A percentile compares a stretch with the other conserved stretches of the same genome.
Evolutionary conservation across 1,139 yeast species (phyloP).

Genomic region (Torulaspora pretoriensis): DNA sequence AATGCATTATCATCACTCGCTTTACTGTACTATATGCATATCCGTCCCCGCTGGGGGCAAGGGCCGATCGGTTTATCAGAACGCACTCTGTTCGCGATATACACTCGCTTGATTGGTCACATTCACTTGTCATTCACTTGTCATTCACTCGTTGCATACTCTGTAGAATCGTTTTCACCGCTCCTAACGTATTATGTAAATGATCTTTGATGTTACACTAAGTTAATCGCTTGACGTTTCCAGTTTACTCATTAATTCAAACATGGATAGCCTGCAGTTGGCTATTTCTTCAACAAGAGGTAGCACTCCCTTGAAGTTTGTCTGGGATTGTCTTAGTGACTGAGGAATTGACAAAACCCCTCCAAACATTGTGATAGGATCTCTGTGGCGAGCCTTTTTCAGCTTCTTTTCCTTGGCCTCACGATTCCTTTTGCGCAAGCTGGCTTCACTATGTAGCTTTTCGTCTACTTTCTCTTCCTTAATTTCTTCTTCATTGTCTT

Average conservation of each 20-base stretch:
- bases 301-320: slow-evolving; percentile 26
- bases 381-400: slow-evolving; percentile 10
- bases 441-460: slow-evolving; percentile 4
- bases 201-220: background rate
- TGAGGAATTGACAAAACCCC: slow-evolving; percentile 30
- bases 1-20: slow-evolving; percentile 6
- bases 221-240: slow-evolving; percentile 1
- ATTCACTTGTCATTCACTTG: background rate
- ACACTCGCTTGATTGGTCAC: slow-evolving; percentile 2
- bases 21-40: slow-evolving; percentile 9
- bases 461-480: slow-evolving; percentile 10
- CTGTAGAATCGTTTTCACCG: slow-evolving; percentile 1
- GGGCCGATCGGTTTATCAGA: background rate
- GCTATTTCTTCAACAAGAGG: slow-evolving; percentile 24
- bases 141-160: slow-evolving; percentile 6
- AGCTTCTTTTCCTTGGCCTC: slow-evolving; percentile 8
- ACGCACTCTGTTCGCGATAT: background rate
- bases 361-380: slow-evolving; percentile 35
- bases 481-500: slow-evolving; percentile 7
- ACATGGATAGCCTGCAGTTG: slow-evolving; percentile 21
- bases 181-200: background rate
- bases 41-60: background rate
- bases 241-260: slow-evolving; percentile 3
- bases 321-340: slow-evolving; percentile 28
- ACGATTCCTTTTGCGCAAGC: slow-evolving; percentile 7